Evolutionary conservation across 352 stramenopile genomes (phyloP).

Genomic region (Phytophthora fragariaefolia): DNA sequence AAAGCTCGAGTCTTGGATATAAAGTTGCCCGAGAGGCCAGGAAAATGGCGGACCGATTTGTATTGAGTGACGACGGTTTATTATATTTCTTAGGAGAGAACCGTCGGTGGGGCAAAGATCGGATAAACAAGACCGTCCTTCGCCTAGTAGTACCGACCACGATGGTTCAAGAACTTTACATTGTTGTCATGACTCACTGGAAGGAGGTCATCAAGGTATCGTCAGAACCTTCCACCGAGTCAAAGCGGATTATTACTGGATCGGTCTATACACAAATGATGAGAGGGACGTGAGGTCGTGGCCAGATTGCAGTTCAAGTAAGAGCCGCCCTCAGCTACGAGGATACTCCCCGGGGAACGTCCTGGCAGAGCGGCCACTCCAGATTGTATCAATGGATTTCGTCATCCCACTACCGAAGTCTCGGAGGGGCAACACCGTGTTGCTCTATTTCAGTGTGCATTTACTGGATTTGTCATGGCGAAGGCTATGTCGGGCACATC

Average conservation of each 20-base stretch:
- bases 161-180: constrained; percentile 22
- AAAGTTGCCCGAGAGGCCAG: not conserved
- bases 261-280: constrained; percentile 1
- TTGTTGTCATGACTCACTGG: constrained; percentile 14
- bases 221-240: not conserved
- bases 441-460: not conserved
- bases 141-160: constrained; percentile 14
- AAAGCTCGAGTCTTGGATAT: not conserved
- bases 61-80: constrained; percentile 10
- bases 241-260: constrained; percentile 4
- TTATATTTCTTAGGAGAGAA: constrained; percentile 4
- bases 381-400: constrained; percentile 2
- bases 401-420: constrained; percentile 11
- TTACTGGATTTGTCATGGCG: not conserved
- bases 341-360: constrained; percentile 21
- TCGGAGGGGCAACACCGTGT: not conserved
- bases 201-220: constrained; percentile 15
- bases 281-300: constrained; percentile 8
- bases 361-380: not conserved
- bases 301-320: constrained; percentile 14
- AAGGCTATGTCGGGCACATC: not conserved
- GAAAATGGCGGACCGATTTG: constrained; percentile 13
- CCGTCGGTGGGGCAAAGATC: not conserved
- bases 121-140: not conserved
- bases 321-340: constrained; percentile 10